Percentiles rank a stretch among this genome's conserved stretches.
These are phyloP conservation scores for Solanum etuberosum DNA, from an alignment of 257 asterid species.

Conservation along the genomic window DNA sequence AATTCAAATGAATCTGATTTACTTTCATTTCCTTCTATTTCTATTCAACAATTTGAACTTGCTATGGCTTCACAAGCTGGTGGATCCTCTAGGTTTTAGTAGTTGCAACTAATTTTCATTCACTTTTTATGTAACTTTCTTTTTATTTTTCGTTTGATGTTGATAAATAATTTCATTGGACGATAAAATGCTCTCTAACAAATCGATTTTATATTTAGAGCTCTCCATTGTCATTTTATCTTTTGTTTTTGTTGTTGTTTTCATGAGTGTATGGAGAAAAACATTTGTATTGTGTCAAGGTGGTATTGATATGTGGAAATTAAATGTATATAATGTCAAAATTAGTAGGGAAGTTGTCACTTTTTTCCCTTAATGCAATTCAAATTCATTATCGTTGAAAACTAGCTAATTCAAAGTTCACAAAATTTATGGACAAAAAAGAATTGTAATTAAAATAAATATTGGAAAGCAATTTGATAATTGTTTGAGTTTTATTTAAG, in stretches of 20 bases:
- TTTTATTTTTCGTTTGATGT: background rate
- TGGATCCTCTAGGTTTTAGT: background rate
- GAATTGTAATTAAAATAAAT: background rate
- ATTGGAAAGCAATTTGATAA: too few relatives aligned
- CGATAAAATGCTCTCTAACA: too few relatives aligned
- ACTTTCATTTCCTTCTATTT: slow-evolving; percentile 35
- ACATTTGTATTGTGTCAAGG: background rate
- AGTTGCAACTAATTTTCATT: background rate
- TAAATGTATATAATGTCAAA: background rate
- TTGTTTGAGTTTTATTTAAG: background rate
- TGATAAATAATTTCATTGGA: too few relatives aligned
- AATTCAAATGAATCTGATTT: slow-evolving; percentile 22
- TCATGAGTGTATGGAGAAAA: background rate
- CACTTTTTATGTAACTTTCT: background rate
- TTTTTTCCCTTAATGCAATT: background rate
- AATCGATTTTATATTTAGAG: too few relatives aligned
- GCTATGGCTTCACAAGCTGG: slow-evolving; percentile 53
- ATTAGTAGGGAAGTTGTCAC: background rate
- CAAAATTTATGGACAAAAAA: background rate
- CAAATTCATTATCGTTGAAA: background rate
- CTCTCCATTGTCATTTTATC: background rate
- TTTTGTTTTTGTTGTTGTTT: background rate
- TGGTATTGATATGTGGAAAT: background rate
- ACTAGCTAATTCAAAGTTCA: too few relatives aligned
- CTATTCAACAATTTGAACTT: slow-evolving; percentile 39